Conservation (phyloP, 345 rosid genomes). For the Punica granatum region DNA sequence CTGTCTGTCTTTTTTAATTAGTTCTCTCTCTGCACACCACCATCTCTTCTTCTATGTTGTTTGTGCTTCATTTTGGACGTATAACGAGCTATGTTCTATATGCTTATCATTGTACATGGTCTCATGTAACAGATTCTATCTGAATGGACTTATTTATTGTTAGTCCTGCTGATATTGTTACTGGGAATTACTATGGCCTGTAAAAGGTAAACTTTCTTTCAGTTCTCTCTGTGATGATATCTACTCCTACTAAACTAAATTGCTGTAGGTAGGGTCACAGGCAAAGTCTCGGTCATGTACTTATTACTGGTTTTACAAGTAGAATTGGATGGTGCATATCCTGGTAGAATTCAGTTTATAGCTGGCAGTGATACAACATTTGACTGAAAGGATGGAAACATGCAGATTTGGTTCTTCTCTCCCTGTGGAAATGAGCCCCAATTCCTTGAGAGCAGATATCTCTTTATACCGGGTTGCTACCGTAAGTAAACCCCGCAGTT, state of each 20-base stretch:
- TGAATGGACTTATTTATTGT: constrained; percentile 50
- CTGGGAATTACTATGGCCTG: constrained; percentile 29
- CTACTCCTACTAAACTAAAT: background rate
- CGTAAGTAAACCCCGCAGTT: constrained; percentile 27
- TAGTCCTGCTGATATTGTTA: constrained; percentile 25
- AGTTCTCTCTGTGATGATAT: background rate
- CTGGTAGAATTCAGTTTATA: background rate
- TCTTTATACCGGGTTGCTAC: constrained; percentile 60
- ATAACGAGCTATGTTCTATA: background rate
- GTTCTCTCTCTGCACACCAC: too few relatives aligned
- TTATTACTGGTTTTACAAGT: constrained; percentile 1
- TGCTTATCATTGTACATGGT: background rate
- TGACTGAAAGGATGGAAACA: constrained; percentile 9
- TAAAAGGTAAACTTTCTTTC: constrained; percentile 58
- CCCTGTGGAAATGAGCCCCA: constrained; percentile 23
- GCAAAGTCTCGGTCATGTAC: background rate
- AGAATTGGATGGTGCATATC: background rate
- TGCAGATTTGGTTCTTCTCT: constrained; percentile 33
- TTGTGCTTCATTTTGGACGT: too few relatives aligned
- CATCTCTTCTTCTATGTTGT: too few relatives aligned
- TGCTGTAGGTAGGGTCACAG: background rate
- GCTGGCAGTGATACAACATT: background rate
- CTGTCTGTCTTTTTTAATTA: too few relatives aligned
- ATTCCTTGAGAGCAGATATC: constrained; percentile 40
- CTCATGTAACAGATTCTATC: constrained; percentile 51